Base-by-base conservation (phyloP, 148 eudicot species). In the Gaultheria prostrata region DNA sequence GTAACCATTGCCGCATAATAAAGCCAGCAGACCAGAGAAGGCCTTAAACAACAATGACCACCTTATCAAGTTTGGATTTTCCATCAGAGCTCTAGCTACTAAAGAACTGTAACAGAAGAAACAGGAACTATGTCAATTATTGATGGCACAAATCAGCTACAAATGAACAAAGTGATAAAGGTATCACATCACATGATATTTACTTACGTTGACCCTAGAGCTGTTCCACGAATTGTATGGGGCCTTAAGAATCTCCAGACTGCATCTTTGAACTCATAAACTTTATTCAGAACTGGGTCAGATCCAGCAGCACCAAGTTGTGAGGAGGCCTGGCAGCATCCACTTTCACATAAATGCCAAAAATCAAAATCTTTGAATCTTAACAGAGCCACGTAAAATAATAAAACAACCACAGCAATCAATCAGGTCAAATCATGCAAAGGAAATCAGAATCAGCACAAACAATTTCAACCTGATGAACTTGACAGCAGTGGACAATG, bases 171-270 rank as follows among this genome's bases (percentile, higher is more conserved):
- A 13, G 26, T 43, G 35, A 76, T 73, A 85, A 8, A 35, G 24
- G 53, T 13, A 20, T 1, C 13, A 15, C 32, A 79, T 85, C 78
- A 81, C 63, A 84, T 56, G 50, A 5, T 49, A 53, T 83, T 21
- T 63, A 82, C 95, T 88, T 87, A 96, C 99, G 57, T 70, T 81
- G 99, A 96, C 85, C 99, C 99, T 81, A 96, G 87, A 46, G 97
- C 88, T 57, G 99, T 96, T 90, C 99, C 99, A 61, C 99, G 99
- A 78, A 96, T 96, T 5, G 99, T 96, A 65, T 96, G 99, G 49
- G 99, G 99, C 82, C 99, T 96, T 45, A 96, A 88, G 83, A 96
- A 96, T 88, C 99, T 94, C 99, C 99, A 96, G 82, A 91, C 89
- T 77, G 99, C 95, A 88, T 93, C 89, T 83, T 87, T 91, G 88